Conservation (phyloP, 164 flowering plant species). For the Liquidambar formosana region DNA sequence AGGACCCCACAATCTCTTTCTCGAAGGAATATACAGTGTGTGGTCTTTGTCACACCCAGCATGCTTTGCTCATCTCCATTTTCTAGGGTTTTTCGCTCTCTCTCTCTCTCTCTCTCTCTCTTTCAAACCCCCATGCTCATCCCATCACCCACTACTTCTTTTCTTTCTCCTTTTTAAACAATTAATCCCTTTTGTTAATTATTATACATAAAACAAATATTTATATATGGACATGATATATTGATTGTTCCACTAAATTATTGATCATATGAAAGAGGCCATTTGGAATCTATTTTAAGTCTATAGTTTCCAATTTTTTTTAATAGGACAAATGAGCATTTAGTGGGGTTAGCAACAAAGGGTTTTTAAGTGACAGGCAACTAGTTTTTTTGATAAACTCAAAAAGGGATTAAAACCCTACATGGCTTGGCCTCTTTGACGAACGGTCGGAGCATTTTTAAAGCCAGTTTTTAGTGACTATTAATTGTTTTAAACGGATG, state of each 20-base stretch:
- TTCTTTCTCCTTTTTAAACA: neutral
- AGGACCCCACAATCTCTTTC: conserved; percentile 47
- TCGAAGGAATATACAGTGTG: conserved; percentile 81
- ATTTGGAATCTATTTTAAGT: neutral
- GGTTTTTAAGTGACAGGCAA: neutral
- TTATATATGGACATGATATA: too few relatives aligned
- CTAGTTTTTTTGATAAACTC: neutral
- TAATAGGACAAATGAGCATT: neutral
- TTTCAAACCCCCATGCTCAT: neutral
- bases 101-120: neutral
- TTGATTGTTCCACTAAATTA: neutral
- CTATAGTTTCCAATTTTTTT: neutral
- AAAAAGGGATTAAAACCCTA: conserved; percentile 4
- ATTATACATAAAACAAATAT: too few relatives aligned
- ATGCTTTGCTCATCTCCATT: conserved; percentile 44
- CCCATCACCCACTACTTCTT: conserved; percentile 10
- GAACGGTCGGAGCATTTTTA: neutral
- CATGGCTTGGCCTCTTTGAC: neutral
- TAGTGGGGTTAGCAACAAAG: neutral
- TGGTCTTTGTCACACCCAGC: conserved; percentile 69
- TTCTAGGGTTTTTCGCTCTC: conserved; percentile 44
- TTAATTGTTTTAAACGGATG: too few relatives aligned
- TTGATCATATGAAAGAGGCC: neutral
- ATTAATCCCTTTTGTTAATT: too few relatives aligned
- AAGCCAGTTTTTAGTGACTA: neutral